phyloP scores from a whole-genome alignment of 208 protist genomes.

The Acanthamoeba lenticulata region DNA sequence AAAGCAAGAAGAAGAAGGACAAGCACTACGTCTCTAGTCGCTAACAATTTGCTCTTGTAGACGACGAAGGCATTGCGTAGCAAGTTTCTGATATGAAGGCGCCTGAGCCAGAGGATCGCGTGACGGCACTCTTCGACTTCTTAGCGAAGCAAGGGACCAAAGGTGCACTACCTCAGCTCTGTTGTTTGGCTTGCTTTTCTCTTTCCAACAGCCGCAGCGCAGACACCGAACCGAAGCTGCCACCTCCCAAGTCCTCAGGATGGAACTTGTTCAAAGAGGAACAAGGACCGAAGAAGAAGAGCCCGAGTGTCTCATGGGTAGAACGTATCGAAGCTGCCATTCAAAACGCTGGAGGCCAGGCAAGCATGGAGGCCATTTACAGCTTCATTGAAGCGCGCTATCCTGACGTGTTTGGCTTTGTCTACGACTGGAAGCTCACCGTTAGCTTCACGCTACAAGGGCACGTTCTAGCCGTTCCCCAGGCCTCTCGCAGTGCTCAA shows the following conservation, averaged over 20 bases:
- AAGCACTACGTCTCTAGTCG: too few relatives aligned
- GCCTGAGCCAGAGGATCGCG: too few relatives aligned
- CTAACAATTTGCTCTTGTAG: too few relatives aligned
- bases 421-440: slow-evolving; percentile 15
- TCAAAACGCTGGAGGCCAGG: neutral
- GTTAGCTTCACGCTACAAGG: slow-evolving; percentile 38
- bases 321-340: neutral
- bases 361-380: neutral
- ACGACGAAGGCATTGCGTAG: too few relatives aligned
- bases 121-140: too few relatives aligned
- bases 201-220: neutral
- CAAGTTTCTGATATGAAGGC: neutral
- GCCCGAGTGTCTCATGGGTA: neutral
- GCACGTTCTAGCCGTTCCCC: neutral
- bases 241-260: too few relatives aligned
- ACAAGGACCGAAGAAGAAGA: neutral
- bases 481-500: neutral
- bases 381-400: neutral
- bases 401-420: neutral
- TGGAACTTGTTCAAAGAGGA: neutral
- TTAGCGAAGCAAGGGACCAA: too few relatives aligned
- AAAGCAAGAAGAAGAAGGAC: too few relatives aligned
- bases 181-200: neutral
- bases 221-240: too few relatives aligned
- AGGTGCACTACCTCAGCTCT: too few relatives aligned